Base-by-base conservation (phyloP, 805 yeast genomes). In the Candida palmyrensis region DNA sequence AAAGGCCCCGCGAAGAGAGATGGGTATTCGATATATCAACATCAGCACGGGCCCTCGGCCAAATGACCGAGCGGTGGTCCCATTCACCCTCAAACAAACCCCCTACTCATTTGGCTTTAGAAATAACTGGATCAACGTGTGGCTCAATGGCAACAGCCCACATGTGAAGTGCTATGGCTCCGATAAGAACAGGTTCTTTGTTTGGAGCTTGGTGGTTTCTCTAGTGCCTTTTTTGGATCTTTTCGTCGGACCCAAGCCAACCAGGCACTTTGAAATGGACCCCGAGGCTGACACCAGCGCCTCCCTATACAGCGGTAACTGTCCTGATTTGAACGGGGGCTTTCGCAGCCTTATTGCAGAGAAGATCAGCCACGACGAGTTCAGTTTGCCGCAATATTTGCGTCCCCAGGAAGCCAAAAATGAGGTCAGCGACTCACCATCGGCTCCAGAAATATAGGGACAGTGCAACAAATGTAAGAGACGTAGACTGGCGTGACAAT, bases 11-110 rank as follows among this genome's bases (percentile, higher is more conserved):
- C 28, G 51, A 18, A 38, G 39, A 20, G 59, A 62, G 23, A 47
- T 47, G 6, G 68, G 62, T 1, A 36, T 44, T 11, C 51, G 79
- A 25, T 75, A 62, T 41, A 59, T 78, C 29, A 71, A 66, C 36
- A 50, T 77, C 2, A 50, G 49, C 34, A 42, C 45, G 13, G 54
- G 49, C 3, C n/a, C n/a, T n/a, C 23, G 23, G 9, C 23, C 23
- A 21, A 21, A 9, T 11, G 23, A 21, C 11, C 43, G 79, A 33
- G 42, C 58, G 3, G 62, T 73, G 4, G 59, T 73, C 5, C 45
- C 49, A 13, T 49, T 59, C 25, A 39, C 48, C 18, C 47, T 59
- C 2, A 33, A 31, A 2, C 66, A 67, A 8, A 35, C 40, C 20
- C 65, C 68, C 0, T 73, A 49, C 38, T 44, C 64, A 29, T 51